Conservation (phyloP, 257 asterid genomes). For the Cynanchum wilfordii region DNA sequence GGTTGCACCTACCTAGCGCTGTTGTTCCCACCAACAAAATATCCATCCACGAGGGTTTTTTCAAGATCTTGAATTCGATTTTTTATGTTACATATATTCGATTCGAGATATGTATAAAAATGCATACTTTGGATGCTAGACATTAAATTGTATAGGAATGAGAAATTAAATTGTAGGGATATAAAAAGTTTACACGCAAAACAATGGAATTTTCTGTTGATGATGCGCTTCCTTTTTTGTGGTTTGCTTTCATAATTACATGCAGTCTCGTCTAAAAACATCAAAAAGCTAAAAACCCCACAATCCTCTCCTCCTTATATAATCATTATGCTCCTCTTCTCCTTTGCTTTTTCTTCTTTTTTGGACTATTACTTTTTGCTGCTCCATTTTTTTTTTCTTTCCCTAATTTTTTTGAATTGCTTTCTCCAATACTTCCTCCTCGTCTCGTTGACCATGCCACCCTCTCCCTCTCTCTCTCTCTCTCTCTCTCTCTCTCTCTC, state of each 20-base stretch:
- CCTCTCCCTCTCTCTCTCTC: no score
- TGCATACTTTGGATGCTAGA: slow-evolving; percentile 15
- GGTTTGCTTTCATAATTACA: slow-evolving; percentile 19
- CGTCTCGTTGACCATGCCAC: background rate
- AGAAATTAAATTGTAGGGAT: background rate
- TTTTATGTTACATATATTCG: no score
- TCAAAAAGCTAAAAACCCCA: background rate
- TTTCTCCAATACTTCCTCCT: background rate
- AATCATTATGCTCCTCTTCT: slow-evolving; percentile 23
- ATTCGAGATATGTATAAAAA: no score
- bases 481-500: no score
- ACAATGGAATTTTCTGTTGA: slow-evolving; percentile 9
- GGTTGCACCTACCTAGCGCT: background rate
- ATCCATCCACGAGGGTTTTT: no score
- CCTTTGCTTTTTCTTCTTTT: slow-evolving; percentile 11
- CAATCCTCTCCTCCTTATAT: background rate
- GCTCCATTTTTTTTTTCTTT: background rate
- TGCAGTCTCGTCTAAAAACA: slow-evolving; percentile 17
- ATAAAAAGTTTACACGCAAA: slow-evolving; percentile 17
- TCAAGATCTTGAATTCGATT: no score
- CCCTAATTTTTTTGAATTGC: background rate
- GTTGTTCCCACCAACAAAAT: background rate
- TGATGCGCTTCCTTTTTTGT: background rate
- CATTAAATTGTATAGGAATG: background rate
- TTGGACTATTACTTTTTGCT: background rate